Evolutionary conservation across 345 rosid genomes (phyloP).

Genomic region (Dovyalis caffra): DNA sequence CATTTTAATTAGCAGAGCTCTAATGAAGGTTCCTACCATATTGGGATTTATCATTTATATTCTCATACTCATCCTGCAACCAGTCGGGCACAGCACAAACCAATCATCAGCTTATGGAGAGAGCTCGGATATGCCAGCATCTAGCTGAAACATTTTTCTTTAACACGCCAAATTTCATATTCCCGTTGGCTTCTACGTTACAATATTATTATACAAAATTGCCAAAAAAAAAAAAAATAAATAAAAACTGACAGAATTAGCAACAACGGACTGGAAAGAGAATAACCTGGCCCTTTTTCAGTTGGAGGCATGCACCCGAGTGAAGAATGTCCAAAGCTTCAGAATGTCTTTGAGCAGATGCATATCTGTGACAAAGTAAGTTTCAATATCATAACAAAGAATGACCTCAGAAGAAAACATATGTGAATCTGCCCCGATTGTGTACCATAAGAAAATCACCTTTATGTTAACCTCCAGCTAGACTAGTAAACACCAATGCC

Average conservation of each 20-base stretch:
- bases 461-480: not conserved
- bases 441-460: not conserved
- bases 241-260: not conserved
- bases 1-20: not conserved
- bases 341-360: slow-evolving; percentile 63
- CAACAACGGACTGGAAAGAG: slow-evolving; percentile 9
- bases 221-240: too few species aligned
- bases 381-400: not conserved
- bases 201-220: not conserved
- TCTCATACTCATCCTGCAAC: not conserved
- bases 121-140: not conserved
- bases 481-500: not conserved
- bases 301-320: slow-evolving; percentile 83
- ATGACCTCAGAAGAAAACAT: not conserved
- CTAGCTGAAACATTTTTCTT: not conserved
- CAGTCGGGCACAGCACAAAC: not conserved
- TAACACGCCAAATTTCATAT: not conserved
- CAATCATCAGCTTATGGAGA: not conserved
- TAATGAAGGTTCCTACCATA: not conserved
- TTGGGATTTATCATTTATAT: not conserved
- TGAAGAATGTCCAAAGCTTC: slow-evolving; percentile 84
- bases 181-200: not conserved
- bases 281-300: slow-evolving; percentile 68
- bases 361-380: slow-evolving; percentile 45
- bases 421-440: not conserved